phyloP scores from a whole-genome alignment of 345 rosid genomes.

The Xanthoceras sorbifolium region DNA sequence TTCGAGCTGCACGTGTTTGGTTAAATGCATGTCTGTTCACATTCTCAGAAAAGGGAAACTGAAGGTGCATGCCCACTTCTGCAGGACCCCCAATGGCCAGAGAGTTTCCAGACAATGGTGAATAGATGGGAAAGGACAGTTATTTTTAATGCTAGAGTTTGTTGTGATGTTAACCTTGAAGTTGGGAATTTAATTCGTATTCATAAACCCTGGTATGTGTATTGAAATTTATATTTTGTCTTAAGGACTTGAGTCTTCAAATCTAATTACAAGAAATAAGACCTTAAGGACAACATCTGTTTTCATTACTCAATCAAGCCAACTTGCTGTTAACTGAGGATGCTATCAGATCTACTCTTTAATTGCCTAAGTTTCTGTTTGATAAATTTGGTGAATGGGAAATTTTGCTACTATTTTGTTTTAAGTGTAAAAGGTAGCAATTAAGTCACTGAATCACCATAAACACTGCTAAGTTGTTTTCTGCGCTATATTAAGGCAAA shows the following conservation, averaged over 20 bases:
- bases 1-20: background rate
- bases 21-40: background rate
- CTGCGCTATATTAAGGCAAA: too few relatives aligned
- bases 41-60: background rate
- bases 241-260: background rate
- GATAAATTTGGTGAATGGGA: too few relatives aligned
- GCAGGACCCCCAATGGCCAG: conserved; percentile 41
- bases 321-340: too few relatives aligned
- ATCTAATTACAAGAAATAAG: background rate
- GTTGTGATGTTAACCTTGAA: conserved; percentile 77
- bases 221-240: background rate
- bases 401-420: too few relatives aligned
- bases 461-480: too few relatives aligned
- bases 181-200: conserved; percentile 64
- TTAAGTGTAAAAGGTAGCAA: too few relatives aligned
- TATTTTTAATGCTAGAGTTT: conserved; percentile 76
- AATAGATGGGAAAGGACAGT: conserved; percentile 43
- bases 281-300: conserved; percentile 5
- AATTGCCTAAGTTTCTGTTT: too few relatives aligned
- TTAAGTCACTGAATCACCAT: too few relatives aligned
- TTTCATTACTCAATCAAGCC: background rate
- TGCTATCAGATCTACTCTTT: too few relatives aligned
- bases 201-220: conserved; percentile 63
- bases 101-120: conserved; percentile 27
- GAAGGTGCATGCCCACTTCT: conserved; percentile 23